phyloP scores from a whole-genome alignment of 257 asterid genomes.

The Solanum sitiens region DNA sequence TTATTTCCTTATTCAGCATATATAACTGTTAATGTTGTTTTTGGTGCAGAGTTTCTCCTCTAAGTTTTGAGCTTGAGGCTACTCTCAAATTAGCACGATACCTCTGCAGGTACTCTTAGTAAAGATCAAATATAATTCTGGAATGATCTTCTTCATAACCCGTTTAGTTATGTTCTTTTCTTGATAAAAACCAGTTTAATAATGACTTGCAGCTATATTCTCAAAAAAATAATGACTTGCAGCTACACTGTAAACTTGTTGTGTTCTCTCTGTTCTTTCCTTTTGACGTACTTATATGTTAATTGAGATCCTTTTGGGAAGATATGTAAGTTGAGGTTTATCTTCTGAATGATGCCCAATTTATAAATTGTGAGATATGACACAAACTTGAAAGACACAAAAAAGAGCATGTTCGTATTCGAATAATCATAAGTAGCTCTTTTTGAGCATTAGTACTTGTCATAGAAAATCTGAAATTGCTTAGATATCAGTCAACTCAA shows the following conservation, averaged over 20 bases:
- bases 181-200: neutral
- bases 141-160: neutral
- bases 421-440: neutral
- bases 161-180: neutral
- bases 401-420: neutral
- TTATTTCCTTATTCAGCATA: neutral
- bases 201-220: neutral
- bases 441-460: neutral
- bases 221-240: neutral
- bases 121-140: neutral
- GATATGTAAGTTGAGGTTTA: neutral
- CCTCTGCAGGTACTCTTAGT: conserved; percentile 75
- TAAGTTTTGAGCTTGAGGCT: conserved; percentile 98
- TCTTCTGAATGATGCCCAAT: neutral
- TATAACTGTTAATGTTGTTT: neutral
- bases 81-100: conserved; percentile 88
- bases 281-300: neutral
- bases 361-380: neutral
- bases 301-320: neutral
- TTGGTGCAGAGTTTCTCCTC: conserved; percentile 81
- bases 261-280: neutral
- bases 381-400: neutral
- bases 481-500: neutral
- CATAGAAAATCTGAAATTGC: neutral
- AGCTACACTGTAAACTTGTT: neutral